A percentile compares a stretch with the other conserved stretches of the same genome.
Evolutionary conservation across 306 rosid genomes (phyloP).

Genomic region (Mimosa pudica): DNA sequence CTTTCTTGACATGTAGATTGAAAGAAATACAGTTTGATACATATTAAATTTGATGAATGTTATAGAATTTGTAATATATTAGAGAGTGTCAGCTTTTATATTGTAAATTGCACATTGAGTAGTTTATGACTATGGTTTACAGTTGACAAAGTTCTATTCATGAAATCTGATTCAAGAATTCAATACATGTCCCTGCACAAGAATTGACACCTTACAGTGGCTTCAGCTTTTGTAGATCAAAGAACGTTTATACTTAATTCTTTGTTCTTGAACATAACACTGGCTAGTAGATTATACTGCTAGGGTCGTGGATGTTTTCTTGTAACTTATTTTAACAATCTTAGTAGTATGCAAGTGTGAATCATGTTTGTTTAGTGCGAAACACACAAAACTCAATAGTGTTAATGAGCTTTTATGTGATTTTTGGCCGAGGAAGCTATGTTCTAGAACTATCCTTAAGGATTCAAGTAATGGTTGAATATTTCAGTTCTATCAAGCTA

Average conservation of each 20-base stretch:
- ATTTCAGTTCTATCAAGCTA: neutral
- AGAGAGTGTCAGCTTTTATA: constrained; percentile 7
- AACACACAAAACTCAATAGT: neutral
- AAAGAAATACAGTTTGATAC: constrained; percentile 17
- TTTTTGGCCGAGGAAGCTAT: neutral
- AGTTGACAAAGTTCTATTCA: neutral
- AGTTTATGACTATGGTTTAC: neutral
- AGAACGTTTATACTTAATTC: neutral
- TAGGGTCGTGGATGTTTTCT: neutral
- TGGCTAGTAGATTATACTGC: neutral
- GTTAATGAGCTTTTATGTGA: neutral
- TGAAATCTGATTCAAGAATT: neutral
- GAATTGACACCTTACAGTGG: neutral
- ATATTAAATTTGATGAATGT: constrained; percentile 28
- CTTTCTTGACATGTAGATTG: constrained; percentile 34
- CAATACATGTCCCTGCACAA: neutral
- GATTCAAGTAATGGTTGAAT: neutral
- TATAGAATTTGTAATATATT: constrained; percentile 28
- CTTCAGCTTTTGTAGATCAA: constrained; percentile 2
- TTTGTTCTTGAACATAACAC: neutral
- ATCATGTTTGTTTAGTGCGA: neutral
- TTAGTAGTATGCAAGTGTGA: neutral
- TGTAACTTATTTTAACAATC: neutral
- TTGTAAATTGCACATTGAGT: constrained; percentile 5
- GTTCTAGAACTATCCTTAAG: neutral